Base-by-base conservation (phyloP, 768 basidiomycete genomes). In the Naganishia randhawae region DNA sequence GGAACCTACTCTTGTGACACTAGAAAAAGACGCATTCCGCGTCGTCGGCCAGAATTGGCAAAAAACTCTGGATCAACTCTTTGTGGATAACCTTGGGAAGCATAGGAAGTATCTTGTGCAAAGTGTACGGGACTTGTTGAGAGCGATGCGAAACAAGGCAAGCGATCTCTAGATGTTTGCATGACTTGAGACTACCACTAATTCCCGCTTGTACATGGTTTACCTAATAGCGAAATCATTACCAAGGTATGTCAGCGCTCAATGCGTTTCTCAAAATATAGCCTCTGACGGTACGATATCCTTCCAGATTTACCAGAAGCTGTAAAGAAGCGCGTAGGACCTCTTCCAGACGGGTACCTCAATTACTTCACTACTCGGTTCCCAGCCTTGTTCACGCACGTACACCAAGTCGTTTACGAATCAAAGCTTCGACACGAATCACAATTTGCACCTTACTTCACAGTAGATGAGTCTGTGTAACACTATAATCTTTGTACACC, bases 41-140 rank as follows among this genome's bases (percentile, higher is more conserved):
- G 87, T 98, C 55, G 89, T 99, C 2, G 93, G 93, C 27, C 84
- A 85, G 67, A 95, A 97, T 80, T 99, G 96, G 96, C 87, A 89
- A 69, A 78, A 86, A 16, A 85, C 88, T 48, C 83, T 97, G 51
- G 94, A 98, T 82, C 91, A 88, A 73, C 82, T 88, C 14, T 91
- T 99, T 79, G 87, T 92, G 63, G 94, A 95, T 69, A 98, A 92
- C 77, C 81, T 99, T 63, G 94, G 95, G 64, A 98, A 98, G 79
- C 98, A 93, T 81, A 84, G 96, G 73, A 99, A 98, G 80, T 99
- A 99, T 76, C 92, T 98, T 76, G 91, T 90, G 22, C 83, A 83
- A 75, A 90, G 89, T 63, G 89, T 98, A 11, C 90, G 96, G 72
- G 96, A 99, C 81, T 81, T 99, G 10, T 79, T 99, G 54, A 85